A percentile compares a stretch with the other conserved stretches of the same genome.
These are phyloP conservation scores for Phaeosphaeriaceae sp. DNA, from an alignment of 2,329 filamentous ascomycete genomes.

Conservation along the genomic window DNA sequence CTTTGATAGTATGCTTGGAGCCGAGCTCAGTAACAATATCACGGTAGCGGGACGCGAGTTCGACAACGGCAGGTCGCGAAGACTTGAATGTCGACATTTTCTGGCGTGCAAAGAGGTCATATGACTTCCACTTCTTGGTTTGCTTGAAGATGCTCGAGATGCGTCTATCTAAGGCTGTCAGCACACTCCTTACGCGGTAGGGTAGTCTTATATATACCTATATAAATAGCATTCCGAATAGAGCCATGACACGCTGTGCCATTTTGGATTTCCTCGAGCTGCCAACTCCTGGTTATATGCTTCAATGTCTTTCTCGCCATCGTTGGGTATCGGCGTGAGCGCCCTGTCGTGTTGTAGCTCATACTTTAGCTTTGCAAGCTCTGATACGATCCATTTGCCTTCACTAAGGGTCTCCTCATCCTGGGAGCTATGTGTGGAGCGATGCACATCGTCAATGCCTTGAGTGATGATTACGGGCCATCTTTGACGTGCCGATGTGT, in stretches of 20 bases:
- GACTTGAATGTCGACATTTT: constrained; percentile 93
- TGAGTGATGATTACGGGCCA: constrained; percentile 96
- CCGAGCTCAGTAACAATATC: constrained; percentile 73
- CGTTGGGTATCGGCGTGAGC: constrained; percentile 77
- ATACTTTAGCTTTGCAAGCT: constrained; percentile 86
- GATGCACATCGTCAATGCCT: constrained; percentile 93
- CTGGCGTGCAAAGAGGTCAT: constrained; percentile 88
- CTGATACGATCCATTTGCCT: constrained; percentile 83
- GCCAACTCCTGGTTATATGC: constrained; percentile 87
- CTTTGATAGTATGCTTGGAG: constrained; percentile 54
- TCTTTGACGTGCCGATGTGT: constrained; percentile 79
- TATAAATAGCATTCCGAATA: constrained; percentile 95
- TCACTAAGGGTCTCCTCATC: constrained; percentile 73
- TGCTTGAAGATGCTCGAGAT: constrained; percentile 78
- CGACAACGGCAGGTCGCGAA: constrained; percentile 82
- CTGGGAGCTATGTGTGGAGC: constrained; percentile 65
- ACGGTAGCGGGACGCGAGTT: constrained; percentile 79
- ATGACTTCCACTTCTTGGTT: constrained; percentile 82
- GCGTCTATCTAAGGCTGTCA: constrained; percentile 63
- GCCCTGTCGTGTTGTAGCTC: constrained; percentile 88
- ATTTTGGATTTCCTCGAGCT: constrained; percentile 73
- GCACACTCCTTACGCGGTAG: neutral
- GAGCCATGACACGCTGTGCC: constrained; percentile 88
- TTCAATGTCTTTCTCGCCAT: constrained; percentile 76
- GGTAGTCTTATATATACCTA: constrained; percentile 57